A percentile compares a stretch with the other conserved stretches of the same genome.
These are phyloP conservation scores for Agrocybe pediades DNA, from an alignment of 768 basidiomycete genomes.

Conservation along the genomic window DNA sequence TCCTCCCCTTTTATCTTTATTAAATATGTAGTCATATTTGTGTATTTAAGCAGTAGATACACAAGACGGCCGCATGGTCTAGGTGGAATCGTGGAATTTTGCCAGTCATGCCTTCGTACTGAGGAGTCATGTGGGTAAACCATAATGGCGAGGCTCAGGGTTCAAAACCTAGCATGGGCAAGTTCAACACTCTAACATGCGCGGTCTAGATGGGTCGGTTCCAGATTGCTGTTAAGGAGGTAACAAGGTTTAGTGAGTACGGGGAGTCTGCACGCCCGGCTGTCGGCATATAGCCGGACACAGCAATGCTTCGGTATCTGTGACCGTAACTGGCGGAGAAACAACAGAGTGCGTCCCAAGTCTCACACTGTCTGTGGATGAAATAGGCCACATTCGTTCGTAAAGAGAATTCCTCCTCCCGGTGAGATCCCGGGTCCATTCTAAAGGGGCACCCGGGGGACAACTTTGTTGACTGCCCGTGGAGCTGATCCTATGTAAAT, in stretches of 20 bases:
- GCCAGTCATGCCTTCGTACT: constrained; percentile 1
- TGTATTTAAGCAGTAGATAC: too few species aligned
- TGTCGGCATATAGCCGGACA: constrained; percentile 1
- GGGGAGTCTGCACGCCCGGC: constrained; percentile 2
- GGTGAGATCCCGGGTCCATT: background rate
- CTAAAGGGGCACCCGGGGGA: background rate
- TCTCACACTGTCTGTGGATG: background rate
- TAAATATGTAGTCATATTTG: too few species aligned
- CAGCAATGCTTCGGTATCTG: constrained; percentile 4
- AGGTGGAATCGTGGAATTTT: background rate
- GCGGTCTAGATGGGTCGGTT: background rate
- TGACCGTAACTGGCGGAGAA: background rate
- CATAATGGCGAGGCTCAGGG: constrained; percentile 2
- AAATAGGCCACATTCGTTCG: constrained; percentile 1
- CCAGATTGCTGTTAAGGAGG: constrained; percentile 1
- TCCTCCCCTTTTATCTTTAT: too few species aligned
- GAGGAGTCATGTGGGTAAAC: constrained; percentile 3
- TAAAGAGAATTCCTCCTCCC: constrained; percentile 21
- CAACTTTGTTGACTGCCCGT: background rate
- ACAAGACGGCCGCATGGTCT: background rate
- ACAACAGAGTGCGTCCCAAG: background rate
- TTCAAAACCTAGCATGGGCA: background rate
- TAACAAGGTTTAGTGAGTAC: constrained; percentile 2
- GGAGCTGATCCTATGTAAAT: background rate
- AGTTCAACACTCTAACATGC: constrained; percentile 1